Base-by-base conservation (phyloP, 257 asterid species). In the Paraleonurus japonicus region DNA sequence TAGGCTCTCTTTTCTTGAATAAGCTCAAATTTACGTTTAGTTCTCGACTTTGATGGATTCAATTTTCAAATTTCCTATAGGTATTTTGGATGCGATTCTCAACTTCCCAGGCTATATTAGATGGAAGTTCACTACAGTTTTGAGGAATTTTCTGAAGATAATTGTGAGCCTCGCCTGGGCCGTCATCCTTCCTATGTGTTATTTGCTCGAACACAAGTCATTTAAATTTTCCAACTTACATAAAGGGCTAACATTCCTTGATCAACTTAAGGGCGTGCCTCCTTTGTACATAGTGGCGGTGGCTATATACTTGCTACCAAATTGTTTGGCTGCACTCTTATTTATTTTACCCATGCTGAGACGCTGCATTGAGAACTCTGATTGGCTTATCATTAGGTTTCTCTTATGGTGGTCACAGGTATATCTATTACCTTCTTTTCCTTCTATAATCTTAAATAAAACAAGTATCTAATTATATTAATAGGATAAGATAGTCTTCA, bases 381-480 rank as follows among this genome's bases (percentile, higher is more conserved):
- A 95, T 77, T 91, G 96, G 96, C 90, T 82, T 79, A 84, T 89
- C 81, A 75, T 89, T 24, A 82, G 99, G 81, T 83, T 95, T 72
- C 88, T 95, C 78, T 88, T 95, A 7, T 95, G 99, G 99, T 95
- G 99, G 99, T 88, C 99, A 64, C 99, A 94, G 98, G 99, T 94
- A 80, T 33, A 51, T 48, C 59, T 75, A 23, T 67, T 66, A 33
- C 35, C 35, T 2, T 33, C 39, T 33, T 33, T 10, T 35, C 43
- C 43, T 28, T 74, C 45, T 67, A 45, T 27, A 28, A 41, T 71
- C 64, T 75, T 22, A 47, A 50, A 35, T 24, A 63, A 19, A 58
- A 50, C 66, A 48, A 62, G 20, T 68, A 66, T 23, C 23, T 43
- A 9, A 4, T 41, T 45, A 35, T 48, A 59, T 51, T 70, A 30